Conservation (phyloP, 139 green algal genomes). For the Chlorella vulgaris region DNA sequence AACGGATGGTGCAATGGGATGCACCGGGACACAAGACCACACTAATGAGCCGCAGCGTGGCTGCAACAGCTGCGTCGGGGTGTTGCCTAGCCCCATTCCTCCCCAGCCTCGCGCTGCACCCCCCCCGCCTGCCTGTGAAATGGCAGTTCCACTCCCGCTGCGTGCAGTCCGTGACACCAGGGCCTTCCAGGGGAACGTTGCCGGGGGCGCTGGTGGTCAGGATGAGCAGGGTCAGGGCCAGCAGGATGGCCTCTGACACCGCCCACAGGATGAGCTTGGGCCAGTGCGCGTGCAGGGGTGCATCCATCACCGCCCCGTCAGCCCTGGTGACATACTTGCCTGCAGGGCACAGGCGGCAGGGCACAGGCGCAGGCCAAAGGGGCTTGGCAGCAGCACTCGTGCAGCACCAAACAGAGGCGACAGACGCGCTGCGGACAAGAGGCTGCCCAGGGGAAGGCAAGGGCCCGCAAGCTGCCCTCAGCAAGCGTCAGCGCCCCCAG, state of each 20-base stretch:
- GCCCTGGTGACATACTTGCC: background rate
- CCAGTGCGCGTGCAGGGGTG: slow-evolving; percentile 25
- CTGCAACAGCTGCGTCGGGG: too few species aligned
- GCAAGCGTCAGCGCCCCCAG: too few species aligned
- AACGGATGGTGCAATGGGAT: background rate
- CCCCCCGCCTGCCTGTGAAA: background rate
- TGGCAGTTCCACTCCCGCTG: slow-evolving; percentile 2
- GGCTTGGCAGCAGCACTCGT: background rate
- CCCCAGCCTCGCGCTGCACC: background rate
- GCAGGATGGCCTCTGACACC: slow-evolving; percentile 7
- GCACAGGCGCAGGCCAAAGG: slow-evolving; percentile 1
- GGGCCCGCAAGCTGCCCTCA: too few species aligned
- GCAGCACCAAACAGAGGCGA: too few species aligned
- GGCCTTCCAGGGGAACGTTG: background rate
- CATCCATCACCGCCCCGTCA: slow-evolving; percentile 28
- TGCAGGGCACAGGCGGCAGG: background rate
- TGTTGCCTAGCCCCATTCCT: too few species aligned
- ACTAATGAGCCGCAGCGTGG: too few species aligned
- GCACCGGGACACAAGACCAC: background rate
- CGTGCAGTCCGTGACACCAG: slow-evolving; percentile 3
- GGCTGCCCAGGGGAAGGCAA: too few species aligned
- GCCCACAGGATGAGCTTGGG: slow-evolving; percentile 33
- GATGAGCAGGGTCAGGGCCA: slow-evolving; percentile 12
- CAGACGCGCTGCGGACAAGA: too few species aligned
- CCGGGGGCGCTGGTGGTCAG: too few species aligned